Conservation (phyloP, 345 rosid genomes). For the Hibiscus trionum region DNA sequence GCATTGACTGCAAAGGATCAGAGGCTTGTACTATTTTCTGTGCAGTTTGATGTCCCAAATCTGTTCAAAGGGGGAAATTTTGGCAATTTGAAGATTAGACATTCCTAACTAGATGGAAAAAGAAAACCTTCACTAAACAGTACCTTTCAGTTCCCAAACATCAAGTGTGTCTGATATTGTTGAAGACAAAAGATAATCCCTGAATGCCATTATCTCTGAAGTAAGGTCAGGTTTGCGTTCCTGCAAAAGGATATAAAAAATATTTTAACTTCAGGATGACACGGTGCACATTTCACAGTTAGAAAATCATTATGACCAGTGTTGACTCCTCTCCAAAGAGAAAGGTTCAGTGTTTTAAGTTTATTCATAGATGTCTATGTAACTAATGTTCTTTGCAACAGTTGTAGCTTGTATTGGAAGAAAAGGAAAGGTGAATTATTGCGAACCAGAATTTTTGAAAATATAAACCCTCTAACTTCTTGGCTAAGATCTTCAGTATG, state of each 20-base stretch:
- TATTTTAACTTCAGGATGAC: conserved; percentile 1
- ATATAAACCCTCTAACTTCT: conserved; percentile 97
- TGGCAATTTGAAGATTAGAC: conserved; percentile 10
- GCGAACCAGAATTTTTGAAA: conserved; percentile 90
- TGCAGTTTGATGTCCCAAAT: conserved; percentile 97
- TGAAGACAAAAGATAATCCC: conserved; percentile 86
- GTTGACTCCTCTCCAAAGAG: not conserved
- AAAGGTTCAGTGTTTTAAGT: not conserved
- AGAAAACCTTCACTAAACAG: not conserved
- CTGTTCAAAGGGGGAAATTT: conserved; percentile 34
- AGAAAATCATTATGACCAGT: conserved; percentile 9
- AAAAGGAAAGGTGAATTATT: not conserved
- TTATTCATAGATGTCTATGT: not conserved
- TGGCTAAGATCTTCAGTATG: conserved; percentile 98
- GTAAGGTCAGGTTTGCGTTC: conserved; percentile 88
- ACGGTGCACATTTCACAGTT: not conserved
- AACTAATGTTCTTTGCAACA: not conserved
- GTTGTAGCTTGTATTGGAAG: not conserved
- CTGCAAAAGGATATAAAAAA: conserved; percentile 32
- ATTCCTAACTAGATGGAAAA: conserved; percentile 2
- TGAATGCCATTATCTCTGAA: conserved; percentile 84
- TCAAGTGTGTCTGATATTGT: conserved; percentile 90
- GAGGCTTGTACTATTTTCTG: conserved; percentile 95
- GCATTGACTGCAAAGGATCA: conserved; percentile 93
- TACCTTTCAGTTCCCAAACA: conserved; percentile 99